Conservation (phyloP, 768 basidiomycete species). For the Amanita phalloides region DNA sequence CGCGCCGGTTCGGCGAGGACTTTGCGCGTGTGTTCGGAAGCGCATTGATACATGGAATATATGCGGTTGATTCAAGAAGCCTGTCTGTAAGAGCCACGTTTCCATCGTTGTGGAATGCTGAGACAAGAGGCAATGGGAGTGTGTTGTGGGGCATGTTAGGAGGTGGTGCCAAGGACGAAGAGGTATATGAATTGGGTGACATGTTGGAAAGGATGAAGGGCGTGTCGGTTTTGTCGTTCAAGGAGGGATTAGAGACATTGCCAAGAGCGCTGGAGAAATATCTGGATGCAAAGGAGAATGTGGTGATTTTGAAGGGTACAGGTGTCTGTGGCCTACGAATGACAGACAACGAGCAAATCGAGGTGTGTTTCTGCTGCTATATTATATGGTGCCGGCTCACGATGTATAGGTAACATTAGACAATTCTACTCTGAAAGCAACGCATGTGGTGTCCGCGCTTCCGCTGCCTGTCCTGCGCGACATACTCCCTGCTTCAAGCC, state of each 20-base stretch:
- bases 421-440: conserved; percentile 20
- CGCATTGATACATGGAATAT: conserved; percentile 88
- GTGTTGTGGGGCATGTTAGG: conserved; percentile 40
- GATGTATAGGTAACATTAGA: conserved; percentile 22
- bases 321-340: neutral
- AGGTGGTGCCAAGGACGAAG: conserved; percentile 10
- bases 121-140: conserved; percentile 58
- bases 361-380: conserved; percentile 23
- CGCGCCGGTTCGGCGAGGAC: conserved; percentile 57
- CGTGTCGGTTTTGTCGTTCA: conserved; percentile 76
- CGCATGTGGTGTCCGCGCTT: conserved; percentile 72
- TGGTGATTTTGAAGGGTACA: conserved; percentile 40
- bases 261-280: conserved; percentile 40
- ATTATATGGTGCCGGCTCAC: neutral
- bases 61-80: conserved; percentile 71
- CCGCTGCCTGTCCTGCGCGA: conserved; percentile 44
- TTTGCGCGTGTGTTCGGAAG: conserved; percentile 69
- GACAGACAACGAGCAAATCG: conserved; percentile 24
- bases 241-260: conserved; percentile 63
- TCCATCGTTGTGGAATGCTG: conserved; percentile 60
- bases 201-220: conserved; percentile 35
- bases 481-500: neutral
- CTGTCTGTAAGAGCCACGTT: conserved; percentile 75
- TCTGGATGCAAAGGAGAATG: conserved; percentile 40
- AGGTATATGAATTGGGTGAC: conserved; percentile 39